Evolutionary conservation across 78 protist genomes (phyloP).

Genomic region (Blattamonas nauphoetae): DNA sequence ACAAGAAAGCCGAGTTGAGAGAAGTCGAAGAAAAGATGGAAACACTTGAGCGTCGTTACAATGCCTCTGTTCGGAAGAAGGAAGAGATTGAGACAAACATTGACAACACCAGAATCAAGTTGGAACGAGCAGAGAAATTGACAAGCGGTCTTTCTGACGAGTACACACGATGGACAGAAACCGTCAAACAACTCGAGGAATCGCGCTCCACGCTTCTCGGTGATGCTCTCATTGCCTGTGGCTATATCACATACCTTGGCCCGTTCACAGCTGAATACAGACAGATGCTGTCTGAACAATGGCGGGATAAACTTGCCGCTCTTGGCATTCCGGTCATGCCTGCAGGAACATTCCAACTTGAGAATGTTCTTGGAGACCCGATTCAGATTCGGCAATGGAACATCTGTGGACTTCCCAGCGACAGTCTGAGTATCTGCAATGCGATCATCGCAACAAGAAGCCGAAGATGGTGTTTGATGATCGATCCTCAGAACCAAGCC

Average conservation of each 20-base stretch:
- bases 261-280: conserved; percentile 60
- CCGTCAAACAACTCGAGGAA: neutral
- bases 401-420: conserved; percentile 19
- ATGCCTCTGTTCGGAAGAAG: conserved; percentile 1
- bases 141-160: conserved; percentile 40
- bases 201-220: conserved; percentile 36
- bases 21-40: conserved; percentile 35
- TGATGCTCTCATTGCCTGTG: conserved; percentile 54
- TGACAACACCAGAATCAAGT: conserved; percentile 14
- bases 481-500: conserved; percentile 55
- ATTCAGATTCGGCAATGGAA: conserved; percentile 7
- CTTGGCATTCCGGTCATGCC: neutral
- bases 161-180: conserved; percentile 7
- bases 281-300: neutral
- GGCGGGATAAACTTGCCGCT: conserved; percentile 5
- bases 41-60: conserved; percentile 36
- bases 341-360: neutral
- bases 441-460: conserved; percentile 14
- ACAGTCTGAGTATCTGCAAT: conserved; percentile 13
- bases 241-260: conserved; percentile 66
- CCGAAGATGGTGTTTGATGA: conserved; percentile 38
- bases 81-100: conserved; percentile 33
- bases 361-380: neutral
- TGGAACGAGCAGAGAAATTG: conserved; percentile 64
- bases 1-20: conserved; percentile 20